A percentile compares a stretch with the other conserved stretches of the same genome.
Evolutionary conservation across 2,329 filamentous ascomycete genomes (phyloP).

Genomic region (Incumbomyces lentus): DNA sequence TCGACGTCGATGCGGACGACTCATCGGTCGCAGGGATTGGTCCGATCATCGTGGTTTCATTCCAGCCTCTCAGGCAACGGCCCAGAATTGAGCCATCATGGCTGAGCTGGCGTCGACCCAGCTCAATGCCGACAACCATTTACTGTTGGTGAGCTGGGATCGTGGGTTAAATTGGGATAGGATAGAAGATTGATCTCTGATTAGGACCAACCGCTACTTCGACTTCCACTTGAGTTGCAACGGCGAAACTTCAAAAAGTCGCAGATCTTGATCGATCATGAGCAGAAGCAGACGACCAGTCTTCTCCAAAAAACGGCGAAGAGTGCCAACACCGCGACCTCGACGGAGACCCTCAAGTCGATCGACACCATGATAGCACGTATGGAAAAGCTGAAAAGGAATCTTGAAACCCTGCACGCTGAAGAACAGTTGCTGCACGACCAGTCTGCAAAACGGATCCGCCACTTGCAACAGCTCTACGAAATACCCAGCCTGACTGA

Average conservation of each 20-base stretch:
- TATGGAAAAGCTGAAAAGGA: slow-evolving; percentile 79
- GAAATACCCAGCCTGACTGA: slow-evolving; percentile 72
- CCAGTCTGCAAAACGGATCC: slow-evolving; percentile 64
- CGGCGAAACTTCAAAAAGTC: slow-evolving; percentile 87
- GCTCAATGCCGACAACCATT: slow-evolving; percentile 40
- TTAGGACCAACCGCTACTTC: slow-evolving; percentile 87
- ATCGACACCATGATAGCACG: slow-evolving; percentile 77
- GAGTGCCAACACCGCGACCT: slow-evolving; percentile 52
- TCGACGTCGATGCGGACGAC: too few relatives aligned
- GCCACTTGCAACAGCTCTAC: slow-evolving; percentile 73
- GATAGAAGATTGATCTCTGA: background rate
- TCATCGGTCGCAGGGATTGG: too few relatives aligned
- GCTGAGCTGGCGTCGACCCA: slow-evolving; percentile 36
- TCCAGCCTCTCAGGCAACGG: too few relatives aligned
- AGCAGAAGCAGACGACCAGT: slow-evolving; percentile 37
- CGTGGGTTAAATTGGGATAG: too few relatives aligned
- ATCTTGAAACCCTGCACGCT: slow-evolving; percentile 64
- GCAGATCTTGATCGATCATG: slow-evolving; percentile 37
- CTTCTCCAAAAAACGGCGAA: slow-evolving; percentile 40
- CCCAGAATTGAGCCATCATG: background rate
- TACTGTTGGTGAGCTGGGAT: slow-evolving; percentile 33
- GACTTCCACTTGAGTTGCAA: slow-evolving; percentile 82
- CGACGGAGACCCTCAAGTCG: slow-evolving; percentile 64
- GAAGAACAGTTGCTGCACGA: slow-evolving; percentile 70
- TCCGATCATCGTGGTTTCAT: too few relatives aligned